Evolutionary conservation across 208 protist species (phyloP).

Genomic region (Vickermania ingenoplastis): DNA sequence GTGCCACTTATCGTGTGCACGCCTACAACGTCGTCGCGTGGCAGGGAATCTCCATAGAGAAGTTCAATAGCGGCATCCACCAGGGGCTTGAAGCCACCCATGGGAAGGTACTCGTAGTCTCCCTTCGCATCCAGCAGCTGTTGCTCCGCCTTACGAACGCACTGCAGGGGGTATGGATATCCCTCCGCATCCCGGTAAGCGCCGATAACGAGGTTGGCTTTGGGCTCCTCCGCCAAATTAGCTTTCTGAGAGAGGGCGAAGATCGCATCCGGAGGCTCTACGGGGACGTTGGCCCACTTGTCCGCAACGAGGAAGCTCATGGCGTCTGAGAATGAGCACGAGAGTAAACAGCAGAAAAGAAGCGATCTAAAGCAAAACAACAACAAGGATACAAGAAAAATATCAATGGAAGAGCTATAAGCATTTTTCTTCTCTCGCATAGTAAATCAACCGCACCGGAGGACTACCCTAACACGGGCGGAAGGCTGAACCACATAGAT

Average conservation of each 20-base stretch:
- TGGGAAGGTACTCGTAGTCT: slow-evolving; percentile 97
- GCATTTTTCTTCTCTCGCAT: no score
- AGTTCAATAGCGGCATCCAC: slow-evolving; percentile 65
- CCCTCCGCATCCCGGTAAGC: slow-evolving; percentile 95
- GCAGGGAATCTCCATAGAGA: slow-evolving; percentile 79
- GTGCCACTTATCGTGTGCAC: slow-evolving; percentile 87
- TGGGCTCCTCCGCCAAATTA: slow-evolving; percentile 41
- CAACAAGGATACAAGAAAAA: no score
- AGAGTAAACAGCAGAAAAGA: slow-evolving; percentile 7
- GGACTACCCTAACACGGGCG: no score
- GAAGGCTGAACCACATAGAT: no score
- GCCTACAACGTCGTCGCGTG: slow-evolving; percentile 44
- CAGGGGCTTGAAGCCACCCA: slow-evolving; percentile 86
- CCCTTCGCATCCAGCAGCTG: slow-evolving; percentile 51
- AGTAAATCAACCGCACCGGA: no score
- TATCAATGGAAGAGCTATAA: no score
- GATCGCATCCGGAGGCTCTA: slow-evolving; percentile 33
- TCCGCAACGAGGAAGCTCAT: slow-evolving; percentile 9
- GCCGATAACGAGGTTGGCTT: slow-evolving; percentile 96
- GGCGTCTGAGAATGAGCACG: slow-evolving; percentile 9
- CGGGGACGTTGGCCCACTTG: slow-evolving; percentile 18
- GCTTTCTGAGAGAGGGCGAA: slow-evolving; percentile 29
- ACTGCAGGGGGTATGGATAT: slow-evolving; percentile 87
- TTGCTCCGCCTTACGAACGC: slow-evolving; percentile 86
- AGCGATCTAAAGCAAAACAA: slow-evolving; percentile 2